These are phyloP conservation scores for Talaromyces sp. DNA, from an alignment of 2,329 filamentous ascomycete genomes.

Conservation along the genomic window DNA sequence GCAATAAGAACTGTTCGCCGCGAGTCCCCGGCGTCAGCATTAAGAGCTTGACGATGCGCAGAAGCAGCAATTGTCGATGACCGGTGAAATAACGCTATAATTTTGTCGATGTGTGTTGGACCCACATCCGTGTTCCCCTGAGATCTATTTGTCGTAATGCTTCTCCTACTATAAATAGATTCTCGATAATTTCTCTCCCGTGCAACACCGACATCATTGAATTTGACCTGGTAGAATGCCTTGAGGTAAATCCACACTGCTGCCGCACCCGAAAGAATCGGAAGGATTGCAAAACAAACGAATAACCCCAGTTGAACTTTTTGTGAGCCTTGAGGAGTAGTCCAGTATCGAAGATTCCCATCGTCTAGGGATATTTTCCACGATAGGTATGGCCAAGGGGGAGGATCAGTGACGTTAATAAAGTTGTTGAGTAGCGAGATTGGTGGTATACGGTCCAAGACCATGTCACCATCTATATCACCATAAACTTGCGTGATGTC, in stretches of 20 bases:
- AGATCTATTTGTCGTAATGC: constrained; percentile 15
- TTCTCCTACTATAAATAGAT: background rate
- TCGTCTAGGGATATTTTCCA: constrained; percentile 51
- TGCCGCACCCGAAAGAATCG: constrained; percentile 40
- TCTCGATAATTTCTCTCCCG: constrained; percentile 27
- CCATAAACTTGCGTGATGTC: constrained; percentile 52
- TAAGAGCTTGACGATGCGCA: constrained; percentile 3
- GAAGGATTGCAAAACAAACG: constrained; percentile 46
- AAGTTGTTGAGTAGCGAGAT: constrained; percentile 47
- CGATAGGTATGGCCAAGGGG: constrained; percentile 46
- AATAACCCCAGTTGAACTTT: constrained; percentile 47
- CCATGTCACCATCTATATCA: constrained; percentile 52
- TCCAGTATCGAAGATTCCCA: constrained; percentile 41
- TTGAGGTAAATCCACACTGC: constrained; percentile 50
- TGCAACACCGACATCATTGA: constrained; percentile 48
- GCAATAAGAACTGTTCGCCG: constrained; percentile 54
- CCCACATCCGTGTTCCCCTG: constrained; percentile 17
- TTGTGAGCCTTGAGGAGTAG: constrained; percentile 46
- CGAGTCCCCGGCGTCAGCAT: constrained; percentile 6
- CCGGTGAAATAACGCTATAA: constrained; percentile 5
- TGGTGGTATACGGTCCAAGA: constrained; percentile 54
- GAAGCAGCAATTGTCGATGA: background rate
- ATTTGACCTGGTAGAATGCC: constrained; percentile 54
- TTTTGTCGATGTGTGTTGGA: constrained; percentile 3
- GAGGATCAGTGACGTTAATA: constrained; percentile 51